phyloP scores from a whole-genome alignment of 345 rosid species.

The Eucalyptus sp. region DNA sequence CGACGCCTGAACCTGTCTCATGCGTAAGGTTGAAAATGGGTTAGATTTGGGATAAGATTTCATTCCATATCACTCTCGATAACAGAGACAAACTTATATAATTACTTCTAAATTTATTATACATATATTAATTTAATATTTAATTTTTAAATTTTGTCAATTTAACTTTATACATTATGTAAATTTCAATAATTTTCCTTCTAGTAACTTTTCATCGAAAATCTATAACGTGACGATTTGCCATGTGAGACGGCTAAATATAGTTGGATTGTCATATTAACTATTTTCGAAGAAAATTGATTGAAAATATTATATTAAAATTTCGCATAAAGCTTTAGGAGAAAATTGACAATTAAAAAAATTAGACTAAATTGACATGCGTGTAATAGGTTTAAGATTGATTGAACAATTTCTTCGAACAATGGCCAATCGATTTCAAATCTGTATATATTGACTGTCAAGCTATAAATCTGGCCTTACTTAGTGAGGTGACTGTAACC shows the following conservation, averaged over 20 bases:
- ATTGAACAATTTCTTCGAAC: fast-evolving
- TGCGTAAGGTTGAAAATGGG: neutral
- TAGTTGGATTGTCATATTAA: fast-evolving
- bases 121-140: fast-evolving
- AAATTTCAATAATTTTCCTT: neutral
- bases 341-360: neutral
- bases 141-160: fast-evolving
- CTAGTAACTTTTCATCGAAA: fast-evolving
- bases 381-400: fast-evolving
- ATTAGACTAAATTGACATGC: fast-evolving
- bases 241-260: neutral
- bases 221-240: fast-evolving
- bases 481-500: neutral
- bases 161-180: neutral
- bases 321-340: fast-evolving
- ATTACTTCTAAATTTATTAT: fast-evolving
- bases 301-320: fast-evolving
- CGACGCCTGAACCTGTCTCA: neutral
- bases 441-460: fast-evolving
- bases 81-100: fast-evolving
- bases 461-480: neutral
- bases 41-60: neutral
- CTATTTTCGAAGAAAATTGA: neutral
- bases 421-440: neutral
- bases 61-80: neutral